Evolutionary conservation across 345 rosid genomes (phyloP).

Genomic region (Gossypioides kirkii): DNA sequence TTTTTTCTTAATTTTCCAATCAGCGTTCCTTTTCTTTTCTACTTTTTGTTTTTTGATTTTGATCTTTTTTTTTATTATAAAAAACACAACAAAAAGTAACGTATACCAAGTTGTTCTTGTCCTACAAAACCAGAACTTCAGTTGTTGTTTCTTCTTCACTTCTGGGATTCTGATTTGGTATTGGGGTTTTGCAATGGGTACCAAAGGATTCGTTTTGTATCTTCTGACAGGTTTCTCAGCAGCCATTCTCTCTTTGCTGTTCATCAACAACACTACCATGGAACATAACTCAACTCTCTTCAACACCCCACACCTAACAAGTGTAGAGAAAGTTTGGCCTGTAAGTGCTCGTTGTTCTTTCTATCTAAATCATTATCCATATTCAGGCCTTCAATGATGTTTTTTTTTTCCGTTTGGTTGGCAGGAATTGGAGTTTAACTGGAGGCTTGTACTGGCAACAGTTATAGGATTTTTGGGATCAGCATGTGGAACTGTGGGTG

Average conservation of each 20-base stretch:
- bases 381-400: not conserved
- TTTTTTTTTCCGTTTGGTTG: not conserved
- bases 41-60: too few relatives aligned
- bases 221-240: constrained; percentile 55
- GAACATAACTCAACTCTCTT: constrained; percentile 16
- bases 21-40: not conserved
- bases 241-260: constrained; percentile 42
- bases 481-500: constrained; percentile 93
- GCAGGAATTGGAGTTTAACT: constrained; percentile 63
- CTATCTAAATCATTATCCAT: not conserved
- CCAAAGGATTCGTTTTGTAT: constrained; percentile 50
- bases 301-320: not conserved
- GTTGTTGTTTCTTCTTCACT: not conserved
- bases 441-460: constrained; percentile 69
- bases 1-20: not conserved
- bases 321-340: constrained; percentile 61
- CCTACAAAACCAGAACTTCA: not conserved
- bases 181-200: constrained; percentile 31
- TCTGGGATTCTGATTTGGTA: not conserved
- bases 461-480: constrained; percentile 84
- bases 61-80: too few relatives aligned
- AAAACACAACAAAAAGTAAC: not conserved
- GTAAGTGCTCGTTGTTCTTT: constrained; percentile 27
- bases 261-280: constrained; percentile 22
- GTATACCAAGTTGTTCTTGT: not conserved